These are phyloP conservation scores for Jamesozyma rosinii DNA, from an alignment of 805 yeast species.

Conservation along the genomic window DNA sequence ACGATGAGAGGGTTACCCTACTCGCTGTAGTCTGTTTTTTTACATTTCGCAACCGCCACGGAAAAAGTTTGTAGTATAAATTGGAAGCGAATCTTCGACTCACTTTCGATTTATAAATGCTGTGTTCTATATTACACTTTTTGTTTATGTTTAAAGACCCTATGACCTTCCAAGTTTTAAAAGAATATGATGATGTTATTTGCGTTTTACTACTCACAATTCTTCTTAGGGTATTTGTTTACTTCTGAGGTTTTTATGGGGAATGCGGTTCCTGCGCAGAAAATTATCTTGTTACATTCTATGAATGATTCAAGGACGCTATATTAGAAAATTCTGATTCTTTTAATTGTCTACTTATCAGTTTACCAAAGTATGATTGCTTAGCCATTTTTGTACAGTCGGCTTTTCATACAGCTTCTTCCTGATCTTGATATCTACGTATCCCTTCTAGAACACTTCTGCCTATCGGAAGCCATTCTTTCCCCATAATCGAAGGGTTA, in stretches of 20 bases:
- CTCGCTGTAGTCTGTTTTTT: no score
- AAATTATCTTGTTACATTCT: slow-evolving; percentile 32
- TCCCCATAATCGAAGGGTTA: no score
- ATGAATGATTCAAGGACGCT: slow-evolving; percentile 30
- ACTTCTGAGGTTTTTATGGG: slow-evolving; percentile 30
- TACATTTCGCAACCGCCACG: no score
- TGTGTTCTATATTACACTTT: background rate
- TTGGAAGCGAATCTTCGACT: background rate
- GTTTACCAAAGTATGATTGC: no score
- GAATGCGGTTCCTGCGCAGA: slow-evolving; percentile 33
- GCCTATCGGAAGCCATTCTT: no score
- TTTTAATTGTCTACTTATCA: no score
- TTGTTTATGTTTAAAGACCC: slow-evolving; percentile 10
- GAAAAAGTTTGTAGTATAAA: background rate
- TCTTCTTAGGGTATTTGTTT: slow-evolving; percentile 19
- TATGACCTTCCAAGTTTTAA: slow-evolving; percentile 34
- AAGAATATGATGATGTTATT: slow-evolving; percentile 32
- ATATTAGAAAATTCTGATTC: slow-evolving; percentile 32
- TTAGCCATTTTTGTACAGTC: no score
- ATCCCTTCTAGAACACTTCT: no score
- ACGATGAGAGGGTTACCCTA: no score
- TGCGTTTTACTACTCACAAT: slow-evolving; percentile 31
- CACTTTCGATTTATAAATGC: background rate
- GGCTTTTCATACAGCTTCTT: no score
- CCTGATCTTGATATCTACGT: no score